These are phyloP conservation scores for Lactifluus volemus DNA, from an alignment of 768 basidiomycete species.

Conservation along the genomic window DNA sequence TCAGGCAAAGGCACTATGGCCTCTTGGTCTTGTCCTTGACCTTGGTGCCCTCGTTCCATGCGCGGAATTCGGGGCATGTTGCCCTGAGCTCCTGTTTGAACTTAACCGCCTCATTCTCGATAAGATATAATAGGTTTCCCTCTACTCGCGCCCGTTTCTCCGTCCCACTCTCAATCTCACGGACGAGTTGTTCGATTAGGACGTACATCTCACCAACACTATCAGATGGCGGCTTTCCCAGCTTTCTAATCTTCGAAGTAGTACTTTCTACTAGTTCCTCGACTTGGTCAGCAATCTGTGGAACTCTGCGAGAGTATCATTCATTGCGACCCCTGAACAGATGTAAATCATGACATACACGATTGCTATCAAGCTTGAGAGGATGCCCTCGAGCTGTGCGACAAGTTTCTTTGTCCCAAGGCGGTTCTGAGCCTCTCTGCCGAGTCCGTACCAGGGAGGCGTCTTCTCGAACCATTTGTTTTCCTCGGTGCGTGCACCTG, in stretches of 20 bases:
- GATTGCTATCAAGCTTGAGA: background rate
- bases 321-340: background rate
- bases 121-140: conserved; percentile 21
- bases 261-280: conserved; percentile 31
- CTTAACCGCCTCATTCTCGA: background rate
- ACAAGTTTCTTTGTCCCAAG: conserved; percentile 4
- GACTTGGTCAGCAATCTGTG: conserved; percentile 47
- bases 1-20: background rate
- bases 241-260: conserved; percentile 18
- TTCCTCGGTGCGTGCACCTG: background rate
- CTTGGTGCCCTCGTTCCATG: background rate
- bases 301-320: conserved; percentile 35
- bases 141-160: conserved; percentile 35
- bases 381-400: background rate
- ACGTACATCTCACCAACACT: conserved; percentile 43
- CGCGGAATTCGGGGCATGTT: conserved; percentile 14
- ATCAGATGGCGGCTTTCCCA: conserved; percentile 47
- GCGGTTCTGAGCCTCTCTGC: background rate
- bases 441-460: background rate
- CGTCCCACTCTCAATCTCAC: conserved; percentile 35
- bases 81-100: conserved; percentile 5
- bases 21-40: background rate
- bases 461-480: background rate
- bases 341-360: background rate
- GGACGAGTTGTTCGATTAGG: conserved; percentile 37